Evolutionary conservation across 2,329 filamentous ascomycete species (phyloP), one percentile per base, ranked within the genome.

Genomic region (Fusarium sororula): DNA sequence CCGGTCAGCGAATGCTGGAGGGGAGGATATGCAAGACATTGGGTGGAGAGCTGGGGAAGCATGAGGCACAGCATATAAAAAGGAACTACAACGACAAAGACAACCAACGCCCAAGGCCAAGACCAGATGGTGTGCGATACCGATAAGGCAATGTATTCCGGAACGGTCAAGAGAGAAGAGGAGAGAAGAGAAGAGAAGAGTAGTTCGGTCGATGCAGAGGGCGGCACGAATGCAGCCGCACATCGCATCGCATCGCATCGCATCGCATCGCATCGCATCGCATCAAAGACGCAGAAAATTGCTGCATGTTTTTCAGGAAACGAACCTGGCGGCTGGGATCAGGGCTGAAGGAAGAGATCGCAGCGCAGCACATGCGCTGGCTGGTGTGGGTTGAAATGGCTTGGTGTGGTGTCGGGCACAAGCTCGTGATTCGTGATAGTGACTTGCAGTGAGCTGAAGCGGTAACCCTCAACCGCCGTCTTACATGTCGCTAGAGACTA

Each of bases 21-120:
- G 76, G 75, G 66, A 77, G 72, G 57, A 63, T 60, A 75, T 62
- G 74, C 72, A 74, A 69, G 72, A 75, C 66, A 77, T 76, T 77
- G 72, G 69, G 72, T 55, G 69, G 47, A 68, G 62, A 57, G 58
- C 60, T 65, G 65, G 65, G 63, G 72, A 67, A 65, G 57, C 61
- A 67, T 59, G 69, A 66, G 69, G 72, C 66, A 68, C 65, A 67
- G 68, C 66, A 70, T 61, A 51, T 47, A 26, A 37, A 37, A 60
- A 57, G 53, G 42, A 61, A 38, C 45, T 61, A 71, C 55, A 47
- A 28, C 56, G 13, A 71, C 51, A 37, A 37, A 9, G 35, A 32
- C 32, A 35, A n/a, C 41, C 32, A 35, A n/a, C 41, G 26, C 30
- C 32, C 28, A 38, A 42, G 58, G 45, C 65, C 57, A 62, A 64